Percentiles rank a stretch among this genome's conserved stretches.
These are phyloP conservation scores for Metschnikowia anglica DNA, from an alignment of 805 yeast genomes.

Conservation along the genomic window DNA sequence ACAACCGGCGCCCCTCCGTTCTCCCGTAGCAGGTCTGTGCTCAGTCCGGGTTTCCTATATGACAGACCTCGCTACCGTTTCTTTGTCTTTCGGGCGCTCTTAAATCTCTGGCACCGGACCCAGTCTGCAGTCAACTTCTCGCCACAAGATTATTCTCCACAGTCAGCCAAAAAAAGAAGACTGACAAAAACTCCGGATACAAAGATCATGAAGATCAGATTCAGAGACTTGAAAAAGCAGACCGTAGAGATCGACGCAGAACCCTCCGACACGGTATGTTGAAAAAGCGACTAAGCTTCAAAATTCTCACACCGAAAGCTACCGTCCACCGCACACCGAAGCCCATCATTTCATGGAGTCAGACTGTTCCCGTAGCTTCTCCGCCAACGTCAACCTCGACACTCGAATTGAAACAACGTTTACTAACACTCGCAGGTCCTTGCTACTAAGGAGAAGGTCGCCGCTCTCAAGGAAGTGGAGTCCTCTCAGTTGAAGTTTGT, in stretches of 20 bases:
- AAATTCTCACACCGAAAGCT: no score
- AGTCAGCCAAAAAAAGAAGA: background rate
- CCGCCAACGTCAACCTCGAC: background rate
- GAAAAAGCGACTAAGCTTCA: no score
- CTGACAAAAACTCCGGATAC: background rate
- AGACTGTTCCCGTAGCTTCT: no score
- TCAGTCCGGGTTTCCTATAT: no score
- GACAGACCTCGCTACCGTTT: no score
- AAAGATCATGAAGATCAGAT: constrained; percentile 64
- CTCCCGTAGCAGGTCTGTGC: no score
- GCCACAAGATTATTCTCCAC: constrained; percentile 7
- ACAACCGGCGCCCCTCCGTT: no score
- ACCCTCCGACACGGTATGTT: constrained; percentile 59
- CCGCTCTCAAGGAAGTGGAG: constrained; percentile 65
- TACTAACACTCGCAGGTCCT: constrained; percentile 42
- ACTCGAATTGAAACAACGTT: background rate
- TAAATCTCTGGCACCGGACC: no score
- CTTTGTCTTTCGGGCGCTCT: no score
- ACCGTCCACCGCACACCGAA: no score
- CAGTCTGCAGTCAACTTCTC: no score
- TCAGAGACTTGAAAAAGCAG: constrained; percentile 93
- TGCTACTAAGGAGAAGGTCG: constrained; percentile 72
- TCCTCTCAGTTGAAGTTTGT: constrained; percentile 80
- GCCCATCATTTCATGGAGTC: background rate
- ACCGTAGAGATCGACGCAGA: constrained; percentile 79